Base-by-base conservation (phyloP, 139 green algal species). In the Tetradesmus lagerheimii region DNA sequence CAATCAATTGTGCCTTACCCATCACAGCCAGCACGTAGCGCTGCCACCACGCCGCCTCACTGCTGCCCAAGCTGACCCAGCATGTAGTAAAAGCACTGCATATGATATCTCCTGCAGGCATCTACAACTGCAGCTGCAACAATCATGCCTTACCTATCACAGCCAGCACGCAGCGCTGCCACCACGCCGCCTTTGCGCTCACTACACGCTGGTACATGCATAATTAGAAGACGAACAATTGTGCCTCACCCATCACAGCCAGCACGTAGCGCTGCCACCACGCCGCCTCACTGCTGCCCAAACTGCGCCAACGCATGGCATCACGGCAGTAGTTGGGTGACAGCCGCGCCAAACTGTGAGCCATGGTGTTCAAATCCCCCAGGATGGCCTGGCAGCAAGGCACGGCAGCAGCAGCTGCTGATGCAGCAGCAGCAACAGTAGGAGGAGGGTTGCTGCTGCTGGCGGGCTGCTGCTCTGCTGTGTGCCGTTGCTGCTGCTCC, bases 331-430 rank as follows among this genome's bases (percentile, higher is more conserved):
- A 98, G 50, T 95, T 90, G 62, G 94, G 94, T 0, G 93, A 96
- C n/a, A 98, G 87, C 5, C 97, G 93, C 0, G 96, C 97, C n/a
- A 99, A 89, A 45, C 94, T 93, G 80, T 99, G 95, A 20, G 91
- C 96, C 93, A 98, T 91, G 34, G 96, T 99, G 91, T 99, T 99
- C 23, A 98, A 92, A 84, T 99, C 97, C 2, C 96, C 97, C 38
- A 98, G 41, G 20, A 98, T 94, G 8, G 93, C 93, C 64, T 95
- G 91, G 23, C 87, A 83, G 12, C 82, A 77, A 27, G 57, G 34
- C 8, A 67, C 25, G 0, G 77, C 37, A 77, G 74, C 11, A 2
- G 77, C 37, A 77, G 74, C 11, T 45, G 34, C 39, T 85, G 67
- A 20, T 71, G 43, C 16, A 12, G 15, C 87, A 41, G 62, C 79